Evolutionary conservation across 306 rosid genomes (phyloP).

Genomic region (Prunus mongolica): DNA sequence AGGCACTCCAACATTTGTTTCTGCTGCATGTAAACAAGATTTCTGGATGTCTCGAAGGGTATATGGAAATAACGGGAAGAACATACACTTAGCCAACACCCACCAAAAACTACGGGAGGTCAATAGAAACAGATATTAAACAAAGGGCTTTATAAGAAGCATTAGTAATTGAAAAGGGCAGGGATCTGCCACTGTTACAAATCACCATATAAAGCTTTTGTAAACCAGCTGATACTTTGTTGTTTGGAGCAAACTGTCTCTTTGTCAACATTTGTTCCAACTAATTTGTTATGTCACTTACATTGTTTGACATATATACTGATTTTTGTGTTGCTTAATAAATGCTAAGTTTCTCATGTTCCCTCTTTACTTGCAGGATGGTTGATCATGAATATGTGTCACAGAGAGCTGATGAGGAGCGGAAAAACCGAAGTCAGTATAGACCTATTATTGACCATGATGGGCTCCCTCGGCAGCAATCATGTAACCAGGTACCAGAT

Average conservation of each 20-base stretch:
- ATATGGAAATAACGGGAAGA: not conserved
- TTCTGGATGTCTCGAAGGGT: not conserved
- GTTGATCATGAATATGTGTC: conserved; percentile 58
- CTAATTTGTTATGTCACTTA: not conserved
- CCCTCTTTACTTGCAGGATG: conserved; percentile 31
- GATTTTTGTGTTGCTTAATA: not conserved
- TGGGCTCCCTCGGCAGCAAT: conserved; percentile 54
- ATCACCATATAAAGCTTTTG: not conserved
- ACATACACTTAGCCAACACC: not conserved
- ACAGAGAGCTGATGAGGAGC: conserved; percentile 66
- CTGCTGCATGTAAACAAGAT: not conserved
- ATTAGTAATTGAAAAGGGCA: not conserved
- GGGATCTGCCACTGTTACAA: not conserved
- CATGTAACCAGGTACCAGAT: conserved; percentile 48
- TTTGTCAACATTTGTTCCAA: not conserved
- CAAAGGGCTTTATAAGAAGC: not conserved
- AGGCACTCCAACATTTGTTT: not conserved
- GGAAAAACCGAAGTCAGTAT: conserved; percentile 52
- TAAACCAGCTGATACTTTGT: not conserved
- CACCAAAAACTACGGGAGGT: not conserved
- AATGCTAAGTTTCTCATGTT: not conserved
- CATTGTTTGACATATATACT: not conserved
- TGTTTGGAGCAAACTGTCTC: not conserved
- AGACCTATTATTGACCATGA: conserved; percentile 83
- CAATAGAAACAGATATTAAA: not conserved